Evolutionary conservation across 2,329 filamentous ascomycete species (phyloP).

Genomic region (Kalaharituber pfeilii): DNA sequence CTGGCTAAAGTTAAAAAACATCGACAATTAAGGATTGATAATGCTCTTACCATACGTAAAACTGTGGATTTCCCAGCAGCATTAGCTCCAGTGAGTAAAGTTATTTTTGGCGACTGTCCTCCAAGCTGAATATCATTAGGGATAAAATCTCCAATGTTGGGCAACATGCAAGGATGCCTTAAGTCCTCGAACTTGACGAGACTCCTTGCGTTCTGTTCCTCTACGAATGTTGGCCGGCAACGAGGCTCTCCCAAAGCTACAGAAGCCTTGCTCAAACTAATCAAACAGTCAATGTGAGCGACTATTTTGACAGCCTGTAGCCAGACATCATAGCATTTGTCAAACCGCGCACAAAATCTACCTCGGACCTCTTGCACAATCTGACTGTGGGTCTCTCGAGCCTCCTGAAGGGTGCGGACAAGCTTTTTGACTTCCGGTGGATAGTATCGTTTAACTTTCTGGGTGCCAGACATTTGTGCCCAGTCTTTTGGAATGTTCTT

Average conservation of each 20-base stretch:
- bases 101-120: constrained; percentile 64
- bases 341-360: constrained; percentile 74
- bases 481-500: constrained; percentile 70
- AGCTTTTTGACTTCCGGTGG: constrained; percentile 65
- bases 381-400: constrained; percentile 82
- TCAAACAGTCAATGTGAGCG: constrained; percentile 83
- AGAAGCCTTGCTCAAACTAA: constrained; percentile 81
- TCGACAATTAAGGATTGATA: neutral
- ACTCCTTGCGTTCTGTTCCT: constrained; percentile 52
- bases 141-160: constrained; percentile 77
- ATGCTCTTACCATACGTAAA: constrained; percentile 59
- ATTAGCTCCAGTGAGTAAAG: constrained; percentile 84
- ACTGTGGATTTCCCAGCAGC: constrained; percentile 95
- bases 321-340: constrained; percentile 72
- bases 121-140: constrained; percentile 85
- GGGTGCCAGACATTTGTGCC: constrained; percentile 92
- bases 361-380: constrained; percentile 72
- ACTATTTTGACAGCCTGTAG: constrained; percentile 76
- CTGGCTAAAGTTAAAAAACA: constrained; percentile 28
- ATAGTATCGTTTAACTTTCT: constrained; percentile 83
- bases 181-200: constrained; percentile 84
- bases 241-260: constrained; percentile 66
- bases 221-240: constrained; percentile 75
- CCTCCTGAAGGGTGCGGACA: constrained; percentile 78
- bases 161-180: constrained; percentile 85